These are phyloP conservation scores for Vanrija sp. DNA, from an alignment of 1,284 basidiomycete genomes.

Conservation along the genomic window DNA sequence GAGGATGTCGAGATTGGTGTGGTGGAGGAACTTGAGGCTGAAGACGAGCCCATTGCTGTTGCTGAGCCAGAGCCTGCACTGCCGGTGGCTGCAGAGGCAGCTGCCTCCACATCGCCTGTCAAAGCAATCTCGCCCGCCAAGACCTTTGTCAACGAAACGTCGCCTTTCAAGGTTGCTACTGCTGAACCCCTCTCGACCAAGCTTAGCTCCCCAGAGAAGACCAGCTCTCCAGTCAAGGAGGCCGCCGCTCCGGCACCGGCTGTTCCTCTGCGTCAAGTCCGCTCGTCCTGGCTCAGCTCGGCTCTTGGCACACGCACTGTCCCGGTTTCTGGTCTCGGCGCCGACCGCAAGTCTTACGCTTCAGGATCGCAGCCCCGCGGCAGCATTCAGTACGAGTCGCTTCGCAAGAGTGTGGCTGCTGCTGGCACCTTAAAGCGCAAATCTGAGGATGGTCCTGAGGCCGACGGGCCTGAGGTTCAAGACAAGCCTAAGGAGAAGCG, in stretches of 20 bases:
- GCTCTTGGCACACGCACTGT: constrained; percentile 37
- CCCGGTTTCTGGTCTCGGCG: constrained; percentile 12
- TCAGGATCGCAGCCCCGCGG: background rate
- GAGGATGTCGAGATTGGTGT: background rate
- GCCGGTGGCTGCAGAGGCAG: background rate
- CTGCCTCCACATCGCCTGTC: background rate
- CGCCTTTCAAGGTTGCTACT: background rate
- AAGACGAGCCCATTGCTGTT: background rate
- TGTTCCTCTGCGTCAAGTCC: constrained; percentile 32
- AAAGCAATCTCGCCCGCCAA: constrained; percentile 4
- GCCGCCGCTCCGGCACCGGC: constrained; percentile 1
- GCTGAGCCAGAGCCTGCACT: background rate
- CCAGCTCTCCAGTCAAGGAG: background rate
- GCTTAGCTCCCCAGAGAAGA: background rate
- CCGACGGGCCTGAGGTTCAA: constrained; percentile 15
- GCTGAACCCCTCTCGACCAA: background rate
- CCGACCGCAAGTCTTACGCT: constrained; percentile 2
- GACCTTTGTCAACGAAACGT: background rate
- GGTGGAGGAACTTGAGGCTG: background rate
- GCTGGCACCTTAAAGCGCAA: constrained; percentile 35
- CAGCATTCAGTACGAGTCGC: constrained; percentile 8
- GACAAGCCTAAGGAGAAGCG: constrained; percentile 13
- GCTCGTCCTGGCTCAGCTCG: constrained; percentile 45
- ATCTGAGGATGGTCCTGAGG: constrained; percentile 25
- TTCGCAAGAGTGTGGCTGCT: constrained; percentile 33